Percentiles rank a stretch among this genome's conserved stretches.
phyloP scores from a whole-genome alignment of 768 basidiomycete genomes.

The Dentipellis fragilis region DNA sequence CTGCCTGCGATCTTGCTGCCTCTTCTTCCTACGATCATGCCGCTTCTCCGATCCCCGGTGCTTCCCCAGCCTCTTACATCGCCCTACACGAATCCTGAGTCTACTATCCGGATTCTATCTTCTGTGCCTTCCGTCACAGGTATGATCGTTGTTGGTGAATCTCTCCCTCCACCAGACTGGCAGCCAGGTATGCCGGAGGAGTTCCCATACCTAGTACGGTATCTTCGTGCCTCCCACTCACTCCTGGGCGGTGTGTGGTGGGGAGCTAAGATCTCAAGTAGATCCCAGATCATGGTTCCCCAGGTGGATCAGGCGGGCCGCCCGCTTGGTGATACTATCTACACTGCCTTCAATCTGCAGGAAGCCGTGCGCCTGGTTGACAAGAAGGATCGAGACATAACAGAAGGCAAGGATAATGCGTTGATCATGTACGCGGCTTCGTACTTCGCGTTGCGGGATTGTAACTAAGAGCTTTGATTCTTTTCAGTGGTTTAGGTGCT shows the following conservation, averaged over 20 bases:
- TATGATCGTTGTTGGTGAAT: constrained; percentile 73
- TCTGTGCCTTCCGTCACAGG: constrained; percentile 69
- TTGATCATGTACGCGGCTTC: constrained; percentile 54
- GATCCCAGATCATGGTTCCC: constrained; percentile 18
- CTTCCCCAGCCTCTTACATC: constrained; percentile 42
- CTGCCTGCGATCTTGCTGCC: constrained; percentile 22
- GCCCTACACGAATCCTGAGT: constrained; percentile 41
- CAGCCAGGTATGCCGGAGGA: constrained; percentile 6
- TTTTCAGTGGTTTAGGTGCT: constrained; percentile 71
- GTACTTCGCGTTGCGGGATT: neutral
- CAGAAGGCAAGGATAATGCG: constrained; percentile 37
- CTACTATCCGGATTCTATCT: constrained; percentile 56
- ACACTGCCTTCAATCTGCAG: constrained; percentile 77
- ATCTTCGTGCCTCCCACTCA: constrained; percentile 44
- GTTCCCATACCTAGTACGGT: constrained; percentile 26
- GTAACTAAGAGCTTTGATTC: neutral
- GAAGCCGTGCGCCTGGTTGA: constrained; percentile 72
- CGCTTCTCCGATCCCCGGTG: constrained; percentile 32
- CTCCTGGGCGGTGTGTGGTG: constrained; percentile 74
- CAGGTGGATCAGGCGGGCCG: constrained; percentile 42
- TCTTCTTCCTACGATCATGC: constrained; percentile 27
- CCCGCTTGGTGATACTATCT: constrained; percentile 68
- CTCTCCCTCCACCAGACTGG: constrained; percentile 27
- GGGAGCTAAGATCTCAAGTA: constrained; percentile 32
- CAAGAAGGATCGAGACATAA: constrained; percentile 31